Evolutionary conservation across 805 yeast genomes (phyloP).

Genomic region (Priceomyces fermenticarens): DNA sequence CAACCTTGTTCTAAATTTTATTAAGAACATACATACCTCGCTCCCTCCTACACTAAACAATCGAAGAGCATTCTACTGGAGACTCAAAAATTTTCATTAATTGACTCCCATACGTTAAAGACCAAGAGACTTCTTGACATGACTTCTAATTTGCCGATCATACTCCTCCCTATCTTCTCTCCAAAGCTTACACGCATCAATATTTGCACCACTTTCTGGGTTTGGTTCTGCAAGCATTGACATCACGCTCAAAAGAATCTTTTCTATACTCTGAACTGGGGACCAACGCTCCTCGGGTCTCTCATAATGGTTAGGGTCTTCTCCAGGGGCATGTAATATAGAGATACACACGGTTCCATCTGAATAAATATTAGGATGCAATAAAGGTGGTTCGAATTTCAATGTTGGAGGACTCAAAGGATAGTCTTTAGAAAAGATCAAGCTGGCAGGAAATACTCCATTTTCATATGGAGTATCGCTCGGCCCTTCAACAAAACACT

Average conservation of each 20-base stretch:
- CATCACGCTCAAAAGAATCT: slow-evolving; percentile 86
- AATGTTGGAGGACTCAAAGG: slow-evolving; percentile 81
- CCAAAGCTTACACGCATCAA: slow-evolving; percentile 81
- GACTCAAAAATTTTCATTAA: too few relatives aligned
- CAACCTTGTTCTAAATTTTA: too few relatives aligned
- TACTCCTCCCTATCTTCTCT: slow-evolving; percentile 75
- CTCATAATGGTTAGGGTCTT: slow-evolving; percentile 95
- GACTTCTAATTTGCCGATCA: slow-evolving; percentile 58
- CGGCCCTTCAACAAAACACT: slow-evolving; percentile 81
- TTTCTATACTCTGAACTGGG: slow-evolving; percentile 97
- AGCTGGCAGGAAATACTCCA: slow-evolving; percentile 78
- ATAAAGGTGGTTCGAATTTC: slow-evolving; percentile 72
- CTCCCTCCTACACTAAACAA: too few relatives aligned
- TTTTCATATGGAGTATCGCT: slow-evolving; percentile 81
- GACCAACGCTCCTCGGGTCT: slow-evolving; percentile 97
- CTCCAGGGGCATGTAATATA: slow-evolving; percentile 93
- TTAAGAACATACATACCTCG: too few relatives aligned
- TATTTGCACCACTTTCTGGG: slow-evolving; percentile 92
- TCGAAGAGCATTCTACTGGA: too few relatives aligned
- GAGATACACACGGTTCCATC: slow-evolving; percentile 97
- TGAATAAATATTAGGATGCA: slow-evolving; percentile 91
- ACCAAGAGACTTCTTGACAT: slow-evolving; percentile 72
- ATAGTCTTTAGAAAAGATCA: slow-evolving; percentile 74
- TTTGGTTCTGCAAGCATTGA: slow-evolving; percentile 98
- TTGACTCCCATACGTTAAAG: slow-evolving; percentile 32